Evolutionary conservation across 441 rosid genomes (phyloP), one percentile per base, ranked within the genome.

Genomic region (Mallotus japonicus): DNA sequence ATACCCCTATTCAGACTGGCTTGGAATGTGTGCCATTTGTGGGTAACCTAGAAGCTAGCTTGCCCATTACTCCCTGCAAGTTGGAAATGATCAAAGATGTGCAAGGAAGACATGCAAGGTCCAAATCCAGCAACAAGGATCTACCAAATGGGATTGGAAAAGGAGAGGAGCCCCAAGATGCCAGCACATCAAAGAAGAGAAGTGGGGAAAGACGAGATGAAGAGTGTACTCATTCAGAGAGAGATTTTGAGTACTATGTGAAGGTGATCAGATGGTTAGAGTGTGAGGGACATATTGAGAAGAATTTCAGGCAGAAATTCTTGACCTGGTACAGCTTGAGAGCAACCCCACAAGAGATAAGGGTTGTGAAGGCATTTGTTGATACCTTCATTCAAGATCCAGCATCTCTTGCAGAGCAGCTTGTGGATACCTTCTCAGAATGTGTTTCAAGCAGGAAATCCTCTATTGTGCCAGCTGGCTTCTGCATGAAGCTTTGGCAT

Each of bases 401-500:
- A 0, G 87, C 88, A n/a, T 85, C 98, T 66, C 90, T 95, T 42
- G 97, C 97, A 10, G 90, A 88, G 85, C 99, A 95, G 85, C 97
- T 95, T 11, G 80, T 89, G 63, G 97, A 95, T 74, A 87, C 99
- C 49, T 93, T 95, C 77, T 84, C 98, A 4, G 98, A 86, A 70
- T 80, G 88, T 66, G 74, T 93, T 62, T 75, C 88, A 3, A 85
- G 85, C 74, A 87, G 84, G 76, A 82, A 62, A 77, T 77, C 88
- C 20, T 83, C 95, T 0, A 85, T 73, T 2, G 92, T 83, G 75
- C 88, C 98, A 0, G 71, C 86, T 65, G 93, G 97, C 32, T 77
- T 90, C 83, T 93, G 98, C 87, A 91, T 89, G 87, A 95, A 93
- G 76, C 99, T 95, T 49, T 93, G 97, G 97, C 99, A 95, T 81